A percentile compares a stretch with the other conserved stretches of the same genome.
These are phyloP conservation scores for Penicillium verhagenii DNA, from an alignment of 495 filamentous ascomycete species.

Conservation along the genomic window DNA sequence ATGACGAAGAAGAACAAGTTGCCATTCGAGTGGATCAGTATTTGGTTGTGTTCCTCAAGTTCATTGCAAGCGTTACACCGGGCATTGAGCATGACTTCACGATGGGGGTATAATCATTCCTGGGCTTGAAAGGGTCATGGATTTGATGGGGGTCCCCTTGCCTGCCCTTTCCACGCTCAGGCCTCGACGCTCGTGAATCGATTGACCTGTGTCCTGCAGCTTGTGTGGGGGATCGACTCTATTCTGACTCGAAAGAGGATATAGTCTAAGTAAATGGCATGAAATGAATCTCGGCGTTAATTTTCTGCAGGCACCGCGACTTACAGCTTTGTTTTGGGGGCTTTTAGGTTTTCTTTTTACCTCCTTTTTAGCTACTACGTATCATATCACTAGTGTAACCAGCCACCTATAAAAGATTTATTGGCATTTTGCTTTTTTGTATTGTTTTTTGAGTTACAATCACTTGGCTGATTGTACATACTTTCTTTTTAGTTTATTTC, in stretches of 20 bases:
- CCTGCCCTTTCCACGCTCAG: neutral
- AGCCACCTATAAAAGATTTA: neutral
- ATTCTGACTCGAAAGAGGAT: conserved; percentile 5
- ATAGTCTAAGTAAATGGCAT: conserved; percentile 15
- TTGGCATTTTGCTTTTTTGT: neutral
- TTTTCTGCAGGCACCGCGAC: conserved; percentile 11
- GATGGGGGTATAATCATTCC: conserved; percentile 72
- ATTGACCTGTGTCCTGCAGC: neutral
- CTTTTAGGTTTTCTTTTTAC: neutral
- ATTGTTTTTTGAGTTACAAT: neutral
- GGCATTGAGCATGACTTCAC: conserved; percentile 98
- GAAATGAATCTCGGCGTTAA: conserved; percentile 18
- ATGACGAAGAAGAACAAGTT: conserved; percentile 71
- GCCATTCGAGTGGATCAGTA: conserved; percentile 98
- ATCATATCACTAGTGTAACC: neutral
- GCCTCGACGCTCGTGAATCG: neutral
- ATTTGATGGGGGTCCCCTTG: too few species aligned
- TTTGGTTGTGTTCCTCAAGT: conserved; percentile 95
- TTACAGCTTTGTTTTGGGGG: neutral
- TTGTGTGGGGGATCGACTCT: neutral
- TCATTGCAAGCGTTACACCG: conserved; percentile 94
- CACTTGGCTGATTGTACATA: neutral
- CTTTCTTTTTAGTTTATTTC: neutral
- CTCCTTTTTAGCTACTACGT: conserved; percentile 7
- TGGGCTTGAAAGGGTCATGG: too few species aligned